Evolutionary conservation across 768 basidiomycete genomes (phyloP).

Genomic region (Macrolepiota dolichaula): DNA sequence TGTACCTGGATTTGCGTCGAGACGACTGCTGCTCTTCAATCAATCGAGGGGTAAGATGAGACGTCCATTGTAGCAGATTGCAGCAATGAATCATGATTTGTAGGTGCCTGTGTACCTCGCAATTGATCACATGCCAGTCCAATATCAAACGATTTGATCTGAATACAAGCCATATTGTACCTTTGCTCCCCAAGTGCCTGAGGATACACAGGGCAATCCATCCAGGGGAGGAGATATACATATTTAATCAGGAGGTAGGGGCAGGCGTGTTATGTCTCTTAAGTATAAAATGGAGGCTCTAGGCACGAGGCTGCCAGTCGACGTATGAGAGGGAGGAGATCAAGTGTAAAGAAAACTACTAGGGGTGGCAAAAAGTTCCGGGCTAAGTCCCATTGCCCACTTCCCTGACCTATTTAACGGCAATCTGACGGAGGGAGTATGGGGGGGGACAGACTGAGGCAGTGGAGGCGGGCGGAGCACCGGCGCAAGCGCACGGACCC

Average conservation of each 20-base stretch:
- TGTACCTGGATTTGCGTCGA: too few relatives aligned
- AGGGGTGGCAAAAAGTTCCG: too few relatives aligned
- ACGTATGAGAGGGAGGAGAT: too few relatives aligned
- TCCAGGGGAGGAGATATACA: not conserved
- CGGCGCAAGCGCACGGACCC: slow-evolving; percentile 8
- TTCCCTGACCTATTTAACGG: not conserved
- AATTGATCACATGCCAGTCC: not conserved
- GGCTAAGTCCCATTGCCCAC: too few relatives aligned
- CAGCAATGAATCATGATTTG: not conserved
- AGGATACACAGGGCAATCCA: not conserved
- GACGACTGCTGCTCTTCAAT: too few relatives aligned
- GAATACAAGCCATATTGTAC: not conserved
- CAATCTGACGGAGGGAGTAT: not conserved
- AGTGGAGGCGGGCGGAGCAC: not conserved
- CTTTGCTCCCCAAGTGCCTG: not conserved
- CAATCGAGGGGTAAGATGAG: too few relatives aligned
- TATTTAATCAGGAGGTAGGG: not conserved
- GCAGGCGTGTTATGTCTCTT: not conserved
- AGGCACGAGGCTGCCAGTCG: too few relatives aligned
- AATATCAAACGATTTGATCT: not conserved
- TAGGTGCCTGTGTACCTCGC: not conserved
- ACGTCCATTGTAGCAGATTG: too few relatives aligned
- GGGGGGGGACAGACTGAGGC: not conserved
- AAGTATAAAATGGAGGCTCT: too few relatives aligned
- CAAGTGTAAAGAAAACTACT: too few relatives aligned